phyloP scores from a whole-genome alignment of 495 filamentous ascomycete genomes.

The Aspergillus nidulans region DNA sequence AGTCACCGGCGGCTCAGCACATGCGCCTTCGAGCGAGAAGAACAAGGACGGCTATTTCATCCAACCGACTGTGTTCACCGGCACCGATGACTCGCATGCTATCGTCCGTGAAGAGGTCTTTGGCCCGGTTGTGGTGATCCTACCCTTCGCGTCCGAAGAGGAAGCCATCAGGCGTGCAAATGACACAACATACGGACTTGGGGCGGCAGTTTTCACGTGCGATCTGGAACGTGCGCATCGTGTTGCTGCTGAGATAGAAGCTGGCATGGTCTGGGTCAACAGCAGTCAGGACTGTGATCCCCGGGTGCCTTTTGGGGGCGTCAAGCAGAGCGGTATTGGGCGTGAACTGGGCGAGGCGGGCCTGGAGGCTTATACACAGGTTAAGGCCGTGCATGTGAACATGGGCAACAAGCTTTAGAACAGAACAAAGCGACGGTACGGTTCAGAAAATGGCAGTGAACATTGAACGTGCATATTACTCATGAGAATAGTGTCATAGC shows the following conservation, averaged over 20 bases:
- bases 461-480: too few relatives aligned
- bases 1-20: slow-evolving; percentile 70
- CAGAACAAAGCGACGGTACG: not conserved
- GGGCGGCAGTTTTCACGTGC: slow-evolving; percentile 74
- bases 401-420: slow-evolving; percentile 43
- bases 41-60: slow-evolving; percentile 49
- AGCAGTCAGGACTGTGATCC: not conserved
- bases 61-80: slow-evolving; percentile 44
- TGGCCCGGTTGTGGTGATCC: slow-evolving; percentile 38
- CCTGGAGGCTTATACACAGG: slow-evolving; percentile 1
- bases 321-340: slow-evolving; percentile 1
- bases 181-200: slow-evolving; percentile 67
- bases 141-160: slow-evolving; percentile 70
- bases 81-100: slow-evolving; percentile 31
- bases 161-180: slow-evolving; percentile 81
- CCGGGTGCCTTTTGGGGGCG: slow-evolving; percentile 12
- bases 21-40: slow-evolving; percentile 48
- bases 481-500: too few relatives aligned
- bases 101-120: slow-evolving; percentile 50
- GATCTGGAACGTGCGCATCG: slow-evolving; percentile 76
- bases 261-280: slow-evolving; percentile 59
- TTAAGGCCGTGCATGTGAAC: slow-evolving; percentile 2
- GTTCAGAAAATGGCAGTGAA: too few relatives aligned
- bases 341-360: not conserved
- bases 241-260: slow-evolving; percentile 76